phyloP scores from a whole-genome alignment of 257 asterid species.

The Lantana camara region DNA sequence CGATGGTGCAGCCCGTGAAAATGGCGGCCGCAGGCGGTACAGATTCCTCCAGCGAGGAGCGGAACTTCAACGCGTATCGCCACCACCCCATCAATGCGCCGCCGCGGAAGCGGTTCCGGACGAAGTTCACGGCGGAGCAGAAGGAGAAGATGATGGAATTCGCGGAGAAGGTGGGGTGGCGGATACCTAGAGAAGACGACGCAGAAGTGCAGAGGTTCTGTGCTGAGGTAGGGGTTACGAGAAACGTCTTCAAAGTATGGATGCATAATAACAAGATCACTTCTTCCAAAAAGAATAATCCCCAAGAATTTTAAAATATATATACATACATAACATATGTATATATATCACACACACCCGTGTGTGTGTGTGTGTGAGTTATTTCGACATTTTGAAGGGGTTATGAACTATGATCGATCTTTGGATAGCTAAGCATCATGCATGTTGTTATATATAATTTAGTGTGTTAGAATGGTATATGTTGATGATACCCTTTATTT shows the following conservation, averaged over 20 bases:
- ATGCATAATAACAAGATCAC: slow-evolving; percentile 83
- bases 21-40: slow-evolving; percentile 60
- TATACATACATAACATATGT: neutral
- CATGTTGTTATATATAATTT: neutral
- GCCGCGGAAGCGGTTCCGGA: slow-evolving; percentile 69
- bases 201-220: slow-evolving; percentile 84
- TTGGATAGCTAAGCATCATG: too few species aligned
- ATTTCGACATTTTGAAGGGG: neutral
- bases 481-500: slow-evolving; percentile 6
- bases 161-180: slow-evolving; percentile 91
- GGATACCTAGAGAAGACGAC: slow-evolving; percentile 92
- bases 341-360: neutral
- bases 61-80: slow-evolving; percentile 57
- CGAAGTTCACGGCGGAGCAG: slow-evolving; percentile 81
- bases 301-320: slow-evolving; percentile 13
- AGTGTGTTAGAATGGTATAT: slow-evolving; percentile 14
- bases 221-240: slow-evolving; percentile 75
- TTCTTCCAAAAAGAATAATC: slow-evolving; percentile 30
- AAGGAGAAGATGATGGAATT: slow-evolving; percentile 89
- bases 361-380: too few species aligned
- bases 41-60: slow-evolving; percentile 84
- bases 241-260: slow-evolving; percentile 96
- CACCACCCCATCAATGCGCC: slow-evolving; percentile 57
- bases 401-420: too few species aligned
- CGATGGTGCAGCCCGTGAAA: slow-evolving; percentile 64